A percentile compares a stretch with the other conserved stretches of the same genome.
These are phyloP conservation scores for Akanthomyces dipterigenus DNA, from an alignment of 2,329 filamentous ascomycete genomes.

Conservation along the genomic window DNA sequence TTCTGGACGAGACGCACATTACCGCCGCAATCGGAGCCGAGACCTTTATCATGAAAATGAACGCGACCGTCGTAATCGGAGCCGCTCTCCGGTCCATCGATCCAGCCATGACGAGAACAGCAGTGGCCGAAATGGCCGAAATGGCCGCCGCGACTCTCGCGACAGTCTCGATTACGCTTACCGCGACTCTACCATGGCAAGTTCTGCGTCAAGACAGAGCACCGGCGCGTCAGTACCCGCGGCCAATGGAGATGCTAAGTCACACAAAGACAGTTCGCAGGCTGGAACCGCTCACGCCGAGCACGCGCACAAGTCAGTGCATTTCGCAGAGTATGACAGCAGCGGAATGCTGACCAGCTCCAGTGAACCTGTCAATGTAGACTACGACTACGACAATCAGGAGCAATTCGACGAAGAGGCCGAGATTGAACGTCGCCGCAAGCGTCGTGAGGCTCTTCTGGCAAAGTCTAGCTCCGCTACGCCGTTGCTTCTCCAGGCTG, in stretches of 20 bases:
- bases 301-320: not conserved
- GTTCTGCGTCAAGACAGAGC: constrained; percentile 59
- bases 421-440: constrained; percentile 77
- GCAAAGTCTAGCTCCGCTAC: constrained; percentile 72
- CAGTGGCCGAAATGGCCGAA: not conserved
- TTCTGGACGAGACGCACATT: constrained; percentile 37
- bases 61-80: constrained; percentile 49
- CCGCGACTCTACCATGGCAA: constrained; percentile 34
- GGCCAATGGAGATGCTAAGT: constrained; percentile 62
- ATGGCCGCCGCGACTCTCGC: not conserved
- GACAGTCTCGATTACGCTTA: constrained; percentile 35
- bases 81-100: constrained; percentile 39
- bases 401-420: constrained; percentile 71
- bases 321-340: constrained; percentile 8
- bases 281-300: constrained; percentile 14
- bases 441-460: constrained; percentile 75
- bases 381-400: constrained; percentile 44
- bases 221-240: constrained; percentile 50
- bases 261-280: constrained; percentile 42
- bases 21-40: constrained; percentile 34
- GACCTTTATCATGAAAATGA: constrained; percentile 19
- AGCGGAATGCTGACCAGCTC: not conserved
- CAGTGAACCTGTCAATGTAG: constrained; percentile 22
- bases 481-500: constrained; percentile 67
- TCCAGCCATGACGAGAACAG: constrained; percentile 29